These are phyloP conservation scores for Byssochlamys sp. DNA, from an alignment of 2,329 filamentous ascomycete genomes.

Conservation along the genomic window DNA sequence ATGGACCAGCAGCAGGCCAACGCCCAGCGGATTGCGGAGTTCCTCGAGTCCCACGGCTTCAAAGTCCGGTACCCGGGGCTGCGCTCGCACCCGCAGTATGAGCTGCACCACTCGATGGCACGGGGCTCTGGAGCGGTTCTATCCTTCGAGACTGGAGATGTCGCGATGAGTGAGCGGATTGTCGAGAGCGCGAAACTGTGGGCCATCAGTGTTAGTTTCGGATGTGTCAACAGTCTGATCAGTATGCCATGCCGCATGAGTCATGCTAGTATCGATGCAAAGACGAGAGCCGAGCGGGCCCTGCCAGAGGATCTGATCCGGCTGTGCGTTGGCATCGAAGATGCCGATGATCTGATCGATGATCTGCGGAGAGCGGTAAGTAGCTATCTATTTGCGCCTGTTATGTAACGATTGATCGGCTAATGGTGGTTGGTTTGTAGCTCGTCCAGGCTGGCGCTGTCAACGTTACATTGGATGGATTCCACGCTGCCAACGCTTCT, in stretches of 20 bases:
- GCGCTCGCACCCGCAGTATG: slow-evolving; percentile 90
- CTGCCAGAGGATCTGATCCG: slow-evolving; percentile 96
- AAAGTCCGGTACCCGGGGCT: slow-evolving; percentile 89
- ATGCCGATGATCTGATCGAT: slow-evolving; percentile 81
- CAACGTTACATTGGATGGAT: slow-evolving; percentile 70
- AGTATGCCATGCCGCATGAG: slow-evolving; percentile 99
- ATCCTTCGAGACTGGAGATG: slow-evolving; percentile 88
- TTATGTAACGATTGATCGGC: not conserved
- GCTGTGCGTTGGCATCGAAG: slow-evolving; percentile 92
- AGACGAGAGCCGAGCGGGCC: slow-evolving; percentile 76
- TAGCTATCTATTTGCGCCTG: slow-evolving; percentile 15
- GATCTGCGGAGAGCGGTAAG: slow-evolving; percentile 83
- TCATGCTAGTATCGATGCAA: slow-evolving; percentile 93
- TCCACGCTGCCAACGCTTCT: slow-evolving; percentile 49
- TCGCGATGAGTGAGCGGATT: slow-evolving; percentile 74
- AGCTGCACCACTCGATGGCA: slow-evolving; percentile 90
- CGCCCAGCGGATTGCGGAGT: slow-evolving; percentile 80
- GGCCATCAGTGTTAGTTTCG: slow-evolving; percentile 94
- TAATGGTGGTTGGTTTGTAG: slow-evolving; percentile 33
- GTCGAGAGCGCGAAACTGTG: slow-evolving; percentile 86
- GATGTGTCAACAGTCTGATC: slow-evolving; percentile 95
- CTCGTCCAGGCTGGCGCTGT: slow-evolving; percentile 92
- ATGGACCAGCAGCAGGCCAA: slow-evolving; percentile 98
- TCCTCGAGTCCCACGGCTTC: slow-evolving; percentile 84
- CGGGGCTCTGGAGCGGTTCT: slow-evolving; percentile 88